These are phyloP conservation scores for Populus simonii DNA, from an alignment of 345 rosid genomes.

Conservation along the genomic window DNA sequence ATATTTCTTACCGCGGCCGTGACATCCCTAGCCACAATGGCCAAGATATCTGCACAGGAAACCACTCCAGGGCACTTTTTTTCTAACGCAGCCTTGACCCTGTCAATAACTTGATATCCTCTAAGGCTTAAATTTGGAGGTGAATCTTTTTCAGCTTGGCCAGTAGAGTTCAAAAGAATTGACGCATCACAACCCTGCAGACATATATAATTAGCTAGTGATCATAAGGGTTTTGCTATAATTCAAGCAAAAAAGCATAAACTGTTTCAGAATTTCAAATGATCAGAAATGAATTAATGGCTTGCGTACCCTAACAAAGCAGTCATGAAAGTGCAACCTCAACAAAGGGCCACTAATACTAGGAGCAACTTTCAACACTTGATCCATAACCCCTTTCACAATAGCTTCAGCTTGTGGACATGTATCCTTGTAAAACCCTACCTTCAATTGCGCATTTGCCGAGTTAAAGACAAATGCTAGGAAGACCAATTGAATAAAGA, in stretches of 20 bases:
- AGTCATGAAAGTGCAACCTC: constrained; percentile 81
- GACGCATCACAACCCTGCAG: constrained; percentile 86
- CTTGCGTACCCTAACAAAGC: constrained; percentile 57
- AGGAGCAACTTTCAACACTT: constrained; percentile 39
- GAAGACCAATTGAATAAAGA: constrained; percentile 20
- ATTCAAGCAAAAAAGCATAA: neutral
- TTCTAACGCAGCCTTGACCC: constrained; percentile 56
- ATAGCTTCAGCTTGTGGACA: constrained; percentile 53
- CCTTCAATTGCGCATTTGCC: constrained; percentile 41
- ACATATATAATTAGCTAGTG: neutral
- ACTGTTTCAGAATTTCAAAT: neutral
- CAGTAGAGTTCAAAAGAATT: constrained; percentile 51
- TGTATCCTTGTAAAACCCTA: constrained; percentile 49
- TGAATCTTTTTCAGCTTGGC: constrained; percentile 51
- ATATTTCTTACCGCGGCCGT: constrained; percentile 37
- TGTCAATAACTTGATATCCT: constrained; percentile 59
- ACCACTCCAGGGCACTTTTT: constrained; percentile 67
- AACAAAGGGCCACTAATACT: constrained; percentile 57
- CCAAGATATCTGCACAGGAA: constrained; percentile 74
- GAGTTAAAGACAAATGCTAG: constrained; percentile 22
- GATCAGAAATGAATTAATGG: neutral
- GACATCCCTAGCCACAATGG: constrained; percentile 64
- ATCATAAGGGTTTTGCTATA: neutral
- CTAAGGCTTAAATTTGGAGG: constrained; percentile 50
- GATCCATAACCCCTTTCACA: constrained; percentile 25